Base-by-base conservation (phyloP, 805 yeast species). In the Ogataea ramenticola region DNA sequence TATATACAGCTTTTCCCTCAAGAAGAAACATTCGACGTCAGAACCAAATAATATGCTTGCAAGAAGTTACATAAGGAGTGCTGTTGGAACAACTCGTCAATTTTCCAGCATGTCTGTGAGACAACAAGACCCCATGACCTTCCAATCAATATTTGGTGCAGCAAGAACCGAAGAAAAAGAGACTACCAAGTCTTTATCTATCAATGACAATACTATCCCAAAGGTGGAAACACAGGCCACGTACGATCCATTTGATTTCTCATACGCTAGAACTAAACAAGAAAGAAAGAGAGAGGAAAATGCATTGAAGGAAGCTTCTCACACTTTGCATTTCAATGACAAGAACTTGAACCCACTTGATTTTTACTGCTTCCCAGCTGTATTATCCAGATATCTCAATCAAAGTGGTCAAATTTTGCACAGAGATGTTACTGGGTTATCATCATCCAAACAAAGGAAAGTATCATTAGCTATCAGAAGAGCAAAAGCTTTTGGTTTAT, bases 241-340 rank as follows among this genome's bases (percentile, higher is more conserved):
- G 0, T 88, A 88, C 58, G 91, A 85, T 53, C 93, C 96, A 42
- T 82, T 81, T 63, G 95, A 86, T 61, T 86, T 87, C 53, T 75
- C 86, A 27, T 62, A 78, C 55, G 77, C 81, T 39, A 77, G 74
- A 51, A 54, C 77, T 33, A 68, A 72, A 47, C 73, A 78, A 52
- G 80, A 77, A 39, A 68, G 60, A 49, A 72, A 68, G 49, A 44
- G 54, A 11, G 17, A 32, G 16, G 45, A 41, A 20, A 34, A 46
- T 11, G 26, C 10, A 17, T 3, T 5, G 3, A 45, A 44, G 26
- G 46, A 41, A 14, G 50, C 33, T 45, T 59, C 46, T 55, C 46
- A 43, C 66, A 66, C 46, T 2, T 51, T 64, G 11, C 51, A 61
- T 2, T 62, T 65, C 49, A 60, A 62, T 44, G 50, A 62, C 5